Base-by-base conservation (phyloP, 345 rosid species). In the Microcos paniculata region DNA sequence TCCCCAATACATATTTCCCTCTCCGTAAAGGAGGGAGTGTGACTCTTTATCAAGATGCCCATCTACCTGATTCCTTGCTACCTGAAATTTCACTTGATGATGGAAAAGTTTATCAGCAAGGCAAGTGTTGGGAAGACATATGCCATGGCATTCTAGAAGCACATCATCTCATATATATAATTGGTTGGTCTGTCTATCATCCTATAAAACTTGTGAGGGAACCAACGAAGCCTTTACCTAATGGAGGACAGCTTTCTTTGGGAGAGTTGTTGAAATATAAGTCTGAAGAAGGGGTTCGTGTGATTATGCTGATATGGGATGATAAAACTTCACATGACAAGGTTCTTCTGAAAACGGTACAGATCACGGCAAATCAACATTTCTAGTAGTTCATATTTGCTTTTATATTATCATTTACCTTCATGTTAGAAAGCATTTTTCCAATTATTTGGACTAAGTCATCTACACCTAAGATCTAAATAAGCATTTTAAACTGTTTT, bases 1-100 rank as follows among this genome's bases (percentile, higher is more conserved):
- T 91, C 28, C 90, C 89, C 0, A 72, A 80, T 71, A 84, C 95
- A 19, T 89, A 91, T 68, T 89, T 91, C 70, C 93, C 91, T 0
- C 88, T 87, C 10, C 85, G 87, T 11, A 87, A 78, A 77, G 95
- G 91, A 35, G 91, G 92, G 52, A 56, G 26, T 26, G 67, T 91
- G 55, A 91, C 93, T n/a, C 88, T 87, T 26, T 89, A 91, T 77
- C 92, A 89, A 74, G 95, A 89, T 79, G 95, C 95, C 55, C 95
- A 91, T 58, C 82, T 89, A 14, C 90, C 91, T 31, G 80, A 82
- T 8, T 68, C 52, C 31, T 46, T 70, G 79, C 81, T 86, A 4
- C 92, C 95, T 18, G 84, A 86, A 76, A 87, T 91, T 70, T 40
- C 52, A n/a, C 92, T 91, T 33, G 91, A 89, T 38, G 85, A 66